Evolutionary conservation across 306 rosid genomes (phyloP).

Genomic region (Casuarina cunninghamiana): DNA sequence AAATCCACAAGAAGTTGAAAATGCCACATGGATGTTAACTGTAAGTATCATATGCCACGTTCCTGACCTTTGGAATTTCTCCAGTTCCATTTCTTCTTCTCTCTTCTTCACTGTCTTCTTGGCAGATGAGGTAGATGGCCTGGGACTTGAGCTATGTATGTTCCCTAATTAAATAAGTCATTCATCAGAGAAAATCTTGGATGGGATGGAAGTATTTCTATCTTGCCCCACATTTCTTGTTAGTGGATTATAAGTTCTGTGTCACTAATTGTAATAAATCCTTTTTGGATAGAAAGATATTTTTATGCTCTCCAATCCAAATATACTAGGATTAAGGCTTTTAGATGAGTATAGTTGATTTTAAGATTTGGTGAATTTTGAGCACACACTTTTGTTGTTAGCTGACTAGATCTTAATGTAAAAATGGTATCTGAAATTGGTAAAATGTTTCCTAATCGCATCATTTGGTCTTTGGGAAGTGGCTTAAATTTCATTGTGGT

Average conservation of each 20-base stretch:
- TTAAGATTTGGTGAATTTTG: neutral
- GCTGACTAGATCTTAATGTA: neutral
- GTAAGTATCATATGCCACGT: slow-evolving; percentile 42
- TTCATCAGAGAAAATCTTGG: neutral
- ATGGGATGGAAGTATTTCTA: neutral
- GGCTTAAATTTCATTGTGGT: neutral
- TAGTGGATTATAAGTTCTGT: neutral
- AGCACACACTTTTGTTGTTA: neutral
- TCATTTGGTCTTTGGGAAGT: neutral
- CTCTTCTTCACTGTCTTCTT: neutral
- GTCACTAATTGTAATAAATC: neutral
- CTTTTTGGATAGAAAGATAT: neutral
- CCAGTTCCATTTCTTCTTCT: neutral
- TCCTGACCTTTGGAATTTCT: neutral
- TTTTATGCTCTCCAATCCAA: neutral
- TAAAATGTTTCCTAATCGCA: neutral
- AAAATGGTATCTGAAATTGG: neutral
- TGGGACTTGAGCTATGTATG: neutral
- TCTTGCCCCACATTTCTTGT: neutral
- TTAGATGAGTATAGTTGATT: no score
- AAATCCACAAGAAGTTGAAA: slow-evolving; percentile 89
- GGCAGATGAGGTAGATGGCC: slow-evolving; percentile 1
- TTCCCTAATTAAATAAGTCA: neutral
- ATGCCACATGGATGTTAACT: slow-evolving; percentile 97
- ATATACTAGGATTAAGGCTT: no score